Evolutionary conservation across 2,329 filamentous ascomycete species (phyloP).

Genomic region (Penicillium sp.): DNA sequence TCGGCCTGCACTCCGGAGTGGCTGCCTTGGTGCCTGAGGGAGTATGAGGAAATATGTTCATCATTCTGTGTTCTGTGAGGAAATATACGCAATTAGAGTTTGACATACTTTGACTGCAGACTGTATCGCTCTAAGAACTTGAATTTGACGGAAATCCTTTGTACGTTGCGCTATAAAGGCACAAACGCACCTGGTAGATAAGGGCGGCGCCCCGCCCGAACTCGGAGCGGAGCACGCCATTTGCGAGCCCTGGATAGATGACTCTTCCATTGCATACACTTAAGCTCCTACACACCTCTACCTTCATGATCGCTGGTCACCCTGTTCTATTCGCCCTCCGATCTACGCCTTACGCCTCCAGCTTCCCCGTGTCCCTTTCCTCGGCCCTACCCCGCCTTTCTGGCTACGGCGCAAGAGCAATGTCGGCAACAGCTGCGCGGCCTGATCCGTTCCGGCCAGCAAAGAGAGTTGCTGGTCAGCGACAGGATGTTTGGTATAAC

Average conservation of each 20-base stretch:
- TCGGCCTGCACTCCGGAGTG: neutral
- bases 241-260: slow-evolving; percentile 2
- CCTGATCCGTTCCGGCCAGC: slow-evolving; percentile 48
- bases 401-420: slow-evolving; percentile 30
- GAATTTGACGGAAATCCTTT: neutral
- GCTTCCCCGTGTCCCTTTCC: slow-evolving; percentile 3
- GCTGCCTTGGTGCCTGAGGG: neutral
- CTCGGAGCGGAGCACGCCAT: slow-evolving; percentile 23
- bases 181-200: neutral
- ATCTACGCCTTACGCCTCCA: neutral
- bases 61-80: neutral
- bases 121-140: neutral
- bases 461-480: slow-evolving; percentile 49
- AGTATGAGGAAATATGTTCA: neutral
- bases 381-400: slow-evolving; percentile 21
- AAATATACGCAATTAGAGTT: neutral
- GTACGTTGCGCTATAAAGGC: neutral
- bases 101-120: neutral
- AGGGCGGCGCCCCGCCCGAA: neutral
- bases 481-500: slow-evolving; percentile 51
- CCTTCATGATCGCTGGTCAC: slow-evolving; percentile 10
- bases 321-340: slow-evolving; percentile 6
- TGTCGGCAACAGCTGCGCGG: slow-evolving; percentile 40
- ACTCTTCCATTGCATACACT: slow-evolving; percentile 3
- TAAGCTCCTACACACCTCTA: slow-evolving; percentile 1